Percentiles rank a stretch among this genome's conserved stretches.
Conservation (phyloP, 2,329 filamentous ascomycete genomes). For the Dryadomyces quercus-mongolicae region DNA sequence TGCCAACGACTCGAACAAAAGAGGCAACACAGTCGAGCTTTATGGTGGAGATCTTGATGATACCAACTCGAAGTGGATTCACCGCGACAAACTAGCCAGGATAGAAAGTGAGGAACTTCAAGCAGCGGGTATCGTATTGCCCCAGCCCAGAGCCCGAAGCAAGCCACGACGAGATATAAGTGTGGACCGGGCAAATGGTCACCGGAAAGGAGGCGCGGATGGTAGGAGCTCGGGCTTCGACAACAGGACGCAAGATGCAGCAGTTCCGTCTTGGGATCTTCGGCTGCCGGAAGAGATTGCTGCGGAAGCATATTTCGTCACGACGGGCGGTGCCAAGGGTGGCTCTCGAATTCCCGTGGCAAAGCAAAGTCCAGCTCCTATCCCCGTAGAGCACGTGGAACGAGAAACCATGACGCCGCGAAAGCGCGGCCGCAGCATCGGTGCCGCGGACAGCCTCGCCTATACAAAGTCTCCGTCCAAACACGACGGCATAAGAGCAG, state of each 20-base stretch:
- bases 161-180: slow-evolving; percentile 15
- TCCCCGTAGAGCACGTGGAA: slow-evolving; percentile 59
- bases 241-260: slow-evolving; percentile 24
- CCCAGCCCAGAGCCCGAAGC: slow-evolving; percentile 37
- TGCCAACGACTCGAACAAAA: slow-evolving; percentile 10
- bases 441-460: slow-evolving; percentile 43
- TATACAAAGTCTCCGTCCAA: slow-evolving; percentile 53
- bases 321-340: slow-evolving; percentile 42
- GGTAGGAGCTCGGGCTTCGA: slow-evolving; percentile 33
- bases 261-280: slow-evolving; percentile 54
- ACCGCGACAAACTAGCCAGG: slow-evolving; percentile 69
- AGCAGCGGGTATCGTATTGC: slow-evolving; percentile 58
- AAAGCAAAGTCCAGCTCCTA: slow-evolving; percentile 65
- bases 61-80: slow-evolving; percentile 70
- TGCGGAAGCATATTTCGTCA: slow-evolving; percentile 42
- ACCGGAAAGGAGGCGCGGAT: slow-evolving; percentile 20
- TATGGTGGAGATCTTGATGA: slow-evolving; percentile 22
- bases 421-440: slow-evolving; percentile 39
- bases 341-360: slow-evolving; percentile 80
- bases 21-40: slow-evolving; percentile 18
- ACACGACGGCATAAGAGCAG: slow-evolving; percentile 47
- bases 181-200: slow-evolving; percentile 20
- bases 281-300: slow-evolving; percentile 68
- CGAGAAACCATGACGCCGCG: slow-evolving; percentile 58
- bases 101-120: slow-evolving; percentile 75